phyloP scores from a whole-genome alignment of 345 rosid species.

The Sisymbrium altissimum region DNA sequence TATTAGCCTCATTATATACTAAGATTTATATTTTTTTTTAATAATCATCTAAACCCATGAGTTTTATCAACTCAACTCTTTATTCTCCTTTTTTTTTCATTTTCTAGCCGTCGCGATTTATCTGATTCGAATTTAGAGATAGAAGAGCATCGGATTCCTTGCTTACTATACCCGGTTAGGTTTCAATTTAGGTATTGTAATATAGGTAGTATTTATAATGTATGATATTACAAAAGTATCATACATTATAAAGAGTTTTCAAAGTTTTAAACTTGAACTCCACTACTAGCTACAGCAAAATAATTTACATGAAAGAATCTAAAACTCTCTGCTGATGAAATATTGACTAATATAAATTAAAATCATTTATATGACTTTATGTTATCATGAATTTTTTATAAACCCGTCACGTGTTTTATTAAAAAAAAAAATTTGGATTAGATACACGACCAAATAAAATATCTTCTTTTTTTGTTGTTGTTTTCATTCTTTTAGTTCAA shows the following conservation, averaged over 20 bases:
- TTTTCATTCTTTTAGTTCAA: background rate
- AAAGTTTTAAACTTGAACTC: background rate
- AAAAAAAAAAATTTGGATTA: too few relatives aligned
- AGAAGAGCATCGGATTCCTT: background rate
- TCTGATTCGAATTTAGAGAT: slow-evolving; percentile 19
- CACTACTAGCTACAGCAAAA: background rate
- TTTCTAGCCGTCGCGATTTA: slow-evolving; percentile 7
- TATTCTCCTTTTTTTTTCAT: background rate
- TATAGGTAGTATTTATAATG: background rate
- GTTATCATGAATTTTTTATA: background rate
- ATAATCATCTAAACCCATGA: background rate
- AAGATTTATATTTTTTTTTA: background rate
- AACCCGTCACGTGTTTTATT: background rate
- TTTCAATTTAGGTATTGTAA: background rate
- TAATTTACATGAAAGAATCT: too few relatives aligned
- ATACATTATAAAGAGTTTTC: too few relatives aligned
- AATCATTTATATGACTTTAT: too few relatives aligned
- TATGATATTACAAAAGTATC: background rate
- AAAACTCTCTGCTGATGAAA: too few relatives aligned
- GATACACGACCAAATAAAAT: background rate
- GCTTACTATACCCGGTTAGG: slow-evolving; percentile 10
- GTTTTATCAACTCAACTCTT: slow-evolving; percentile 15
- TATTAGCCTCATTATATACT: background rate
- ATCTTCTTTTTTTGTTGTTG: background rate
- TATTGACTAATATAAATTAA: too few relatives aligned